Evolutionary conservation across 2,329 filamentous ascomycete genomes (phyloP), one percentile per base, ranked within the genome.

Genomic region (Diaporthe caulivora): DNA sequence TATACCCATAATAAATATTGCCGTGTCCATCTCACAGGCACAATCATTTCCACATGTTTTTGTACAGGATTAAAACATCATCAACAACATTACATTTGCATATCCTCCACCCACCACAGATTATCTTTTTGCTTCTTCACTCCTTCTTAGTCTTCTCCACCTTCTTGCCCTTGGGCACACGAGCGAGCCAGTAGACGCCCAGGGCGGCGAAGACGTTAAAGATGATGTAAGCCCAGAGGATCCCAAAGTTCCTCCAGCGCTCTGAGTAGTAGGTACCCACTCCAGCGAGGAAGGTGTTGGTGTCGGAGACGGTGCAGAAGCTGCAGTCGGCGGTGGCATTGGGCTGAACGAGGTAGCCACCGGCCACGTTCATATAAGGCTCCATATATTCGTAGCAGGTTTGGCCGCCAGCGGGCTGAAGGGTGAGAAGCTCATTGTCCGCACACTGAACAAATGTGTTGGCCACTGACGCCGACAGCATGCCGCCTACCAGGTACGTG

Each of bases 401-500:
- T 72, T 82, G 75, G 11, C 84, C 85, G 1, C 78, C 72, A 0
- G 88, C 86, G 0, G 93, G 89, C 29, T 89, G 83, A 79, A 97
- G 92, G 9, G 82, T 81, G 29, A 93, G 84, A 72, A 89, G 84
- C 80, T 97, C 94, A 77, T 92, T 92, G 1, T 79, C 49, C 1
- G 91, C 88, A 80, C 94, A 96, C 1, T 79, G 77, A 29, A 94
- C 89, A 0, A 78, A 54, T 0, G 88, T 88, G 76, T 91, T 89
- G 13, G 91, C 91, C 34, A 96, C 83, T 0, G 88, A 91, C 2
- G 89, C 88, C 0, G 90, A 87, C 7, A 94, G 81, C 79, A 96
- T 87, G 0, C 90, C 92, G 54, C 88, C 87, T 44, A 94, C 88
- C 2, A 95, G 84, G 80, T 96, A 96, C 0, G 92, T 94, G 80